Conservation (phyloP, 2,329 filamentous ascomycete genomes). For the Ophiocordyceps robertsii region DNA sequence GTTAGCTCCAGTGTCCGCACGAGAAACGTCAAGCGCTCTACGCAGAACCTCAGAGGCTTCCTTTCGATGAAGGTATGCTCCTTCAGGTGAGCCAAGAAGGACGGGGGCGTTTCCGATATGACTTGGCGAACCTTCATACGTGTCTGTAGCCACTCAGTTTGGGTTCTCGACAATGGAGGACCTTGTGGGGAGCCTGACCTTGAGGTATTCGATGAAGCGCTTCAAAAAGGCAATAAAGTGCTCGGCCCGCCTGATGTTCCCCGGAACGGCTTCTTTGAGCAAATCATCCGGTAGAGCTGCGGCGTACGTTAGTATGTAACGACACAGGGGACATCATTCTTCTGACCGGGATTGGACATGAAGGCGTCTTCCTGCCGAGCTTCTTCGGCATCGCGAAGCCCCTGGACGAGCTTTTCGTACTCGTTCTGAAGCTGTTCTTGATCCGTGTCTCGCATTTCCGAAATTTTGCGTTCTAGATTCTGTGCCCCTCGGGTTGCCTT, state of each 20-base stretch:
- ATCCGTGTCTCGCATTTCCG: slow-evolving; percentile 91
- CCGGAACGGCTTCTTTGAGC: slow-evolving; percentile 88
- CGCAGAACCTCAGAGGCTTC: slow-evolving; percentile 88
- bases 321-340: neutral
- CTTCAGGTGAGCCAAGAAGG: slow-evolving; percentile 82
- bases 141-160: slow-evolving; percentile 36
- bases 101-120: slow-evolving; percentile 91
- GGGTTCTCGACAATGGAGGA: neutral
- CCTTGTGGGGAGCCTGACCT: slow-evolving; percentile 25
- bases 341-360: slow-evolving; percentile 74
- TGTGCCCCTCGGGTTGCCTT: slow-evolving; percentile 83
- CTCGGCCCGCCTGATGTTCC: slow-evolving; percentile 89
- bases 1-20: slow-evolving; percentile 91
- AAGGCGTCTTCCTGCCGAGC: slow-evolving; percentile 88
- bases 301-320: slow-evolving; percentile 7
- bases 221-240: slow-evolving; percentile 94
- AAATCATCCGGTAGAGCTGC: slow-evolving; percentile 78
- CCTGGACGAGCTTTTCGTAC: slow-evolving; percentile 90
- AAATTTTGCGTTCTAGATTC: slow-evolving; percentile 82
- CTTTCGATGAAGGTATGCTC: slow-evolving; percentile 97
- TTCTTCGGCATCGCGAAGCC: slow-evolving; percentile 76
- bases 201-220: slow-evolving; percentile 93
- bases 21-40: slow-evolving; percentile 84
- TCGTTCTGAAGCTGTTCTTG: slow-evolving; percentile 89
- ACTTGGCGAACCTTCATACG: slow-evolving; percentile 97